A percentile compares a stretch with the other conserved stretches of the same genome.
phyloP scores from a whole-genome alignment of 345 rosid species.

The Geranium rotundifolium region DNA sequence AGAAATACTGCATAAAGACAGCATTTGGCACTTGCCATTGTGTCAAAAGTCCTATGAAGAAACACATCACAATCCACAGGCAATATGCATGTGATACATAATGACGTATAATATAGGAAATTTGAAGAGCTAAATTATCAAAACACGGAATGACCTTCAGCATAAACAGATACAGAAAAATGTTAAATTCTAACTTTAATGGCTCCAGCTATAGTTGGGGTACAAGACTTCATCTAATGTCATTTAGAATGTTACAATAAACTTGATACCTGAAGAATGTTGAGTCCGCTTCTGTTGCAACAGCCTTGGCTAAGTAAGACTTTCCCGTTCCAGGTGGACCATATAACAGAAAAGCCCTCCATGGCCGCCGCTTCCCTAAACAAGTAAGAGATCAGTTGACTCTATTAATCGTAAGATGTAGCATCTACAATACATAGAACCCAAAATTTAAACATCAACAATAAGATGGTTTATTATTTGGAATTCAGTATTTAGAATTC shows the following conservation, averaged over 20 bases:
- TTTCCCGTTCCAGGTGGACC: slow-evolving; percentile 98
- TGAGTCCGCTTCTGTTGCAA: slow-evolving; percentile 92
- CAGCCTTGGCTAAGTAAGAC: slow-evolving; percentile 92
- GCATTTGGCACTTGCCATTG: background rate
- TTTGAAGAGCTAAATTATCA: background rate
- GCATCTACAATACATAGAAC: background rate
- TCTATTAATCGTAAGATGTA: background rate
- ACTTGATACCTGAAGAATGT: slow-evolving; percentile 70
- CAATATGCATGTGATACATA: background rate
- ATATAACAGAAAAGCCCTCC: slow-evolving; percentile 84
- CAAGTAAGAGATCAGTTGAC: slow-evolving; percentile 1
- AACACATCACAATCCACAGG: background rate
- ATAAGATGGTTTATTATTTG: too few species aligned
- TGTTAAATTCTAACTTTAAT: background rate
- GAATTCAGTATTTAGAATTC: too few species aligned
- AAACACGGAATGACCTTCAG: background rate
- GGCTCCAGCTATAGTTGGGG: background rate
- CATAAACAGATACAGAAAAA: background rate
- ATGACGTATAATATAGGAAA: background rate
- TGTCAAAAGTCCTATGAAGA: slow-evolving; percentile 7
- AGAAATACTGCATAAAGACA: slow-evolving; percentile 47
- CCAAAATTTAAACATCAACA: background rate
- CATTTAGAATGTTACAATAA: background rate
- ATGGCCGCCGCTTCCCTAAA: slow-evolving; percentile 79
- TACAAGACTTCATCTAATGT: background rate